phyloP scores from a whole-genome alignment of 495 filamentous ascomycete species.

The Daldinia bambusicola region DNA sequence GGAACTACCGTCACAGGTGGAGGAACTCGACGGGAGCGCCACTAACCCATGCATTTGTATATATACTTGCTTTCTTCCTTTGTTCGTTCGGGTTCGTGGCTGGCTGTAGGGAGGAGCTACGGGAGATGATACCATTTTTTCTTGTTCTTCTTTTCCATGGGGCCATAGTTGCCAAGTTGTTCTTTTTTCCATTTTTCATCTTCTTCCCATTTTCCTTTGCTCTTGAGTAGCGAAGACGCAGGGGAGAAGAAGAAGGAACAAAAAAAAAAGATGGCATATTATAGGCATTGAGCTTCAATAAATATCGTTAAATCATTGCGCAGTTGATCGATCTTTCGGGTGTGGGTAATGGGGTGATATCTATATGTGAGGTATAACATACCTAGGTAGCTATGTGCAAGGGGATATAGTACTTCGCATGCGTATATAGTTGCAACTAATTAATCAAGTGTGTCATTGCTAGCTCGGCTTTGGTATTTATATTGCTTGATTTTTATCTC shows the following conservation, averaged over 20 bases:
- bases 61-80: constrained; percentile 40
- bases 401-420: too few species aligned
- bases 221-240: not conserved
- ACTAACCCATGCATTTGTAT: constrained; percentile 47
- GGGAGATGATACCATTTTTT: constrained; percentile 44
- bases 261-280: constrained; percentile 20
- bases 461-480: too few species aligned
- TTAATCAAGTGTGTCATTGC: too few species aligned
- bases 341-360: too few species aligned
- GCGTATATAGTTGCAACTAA: too few species aligned
- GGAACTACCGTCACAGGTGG: constrained; percentile 9
- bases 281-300: constrained; percentile 37
- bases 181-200: constrained; percentile 1
- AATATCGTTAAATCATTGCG: constrained; percentile 9
- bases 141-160: too few species aligned
- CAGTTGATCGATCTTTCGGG: too few species aligned
- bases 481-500: too few species aligned
- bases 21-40: constrained; percentile 18
- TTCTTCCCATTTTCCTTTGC: not conserved
- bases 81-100: constrained; percentile 22
- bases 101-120: constrained; percentile 34
- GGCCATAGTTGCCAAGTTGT: too few species aligned
- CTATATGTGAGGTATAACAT: too few species aligned
- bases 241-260: constrained; percentile 18
- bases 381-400: too few species aligned